Percentiles rank a stretch among this genome's conserved stretches.
These are phyloP conservation scores for Colletotrichum sojae DNA, from an alignment of 2,329 filamentous ascomycete genomes.

Conservation along the genomic window DNA sequence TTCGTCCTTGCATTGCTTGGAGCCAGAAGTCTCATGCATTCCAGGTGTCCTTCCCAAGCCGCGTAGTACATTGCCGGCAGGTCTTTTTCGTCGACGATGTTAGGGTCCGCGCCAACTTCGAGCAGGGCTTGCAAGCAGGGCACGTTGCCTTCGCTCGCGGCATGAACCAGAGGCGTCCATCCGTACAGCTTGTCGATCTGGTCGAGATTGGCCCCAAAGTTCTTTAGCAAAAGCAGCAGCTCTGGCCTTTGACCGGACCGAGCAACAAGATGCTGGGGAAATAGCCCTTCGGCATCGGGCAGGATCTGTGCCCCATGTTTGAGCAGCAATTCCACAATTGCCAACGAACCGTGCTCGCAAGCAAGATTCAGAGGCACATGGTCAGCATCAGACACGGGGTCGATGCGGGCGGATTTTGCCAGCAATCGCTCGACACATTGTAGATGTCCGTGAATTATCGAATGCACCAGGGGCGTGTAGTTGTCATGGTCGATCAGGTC, in stretches of 20 bases:
- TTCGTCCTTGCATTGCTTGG: conserved; percentile 65
- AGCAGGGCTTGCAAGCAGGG: conserved; percentile 87
- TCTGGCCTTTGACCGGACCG: conserved; percentile 87
- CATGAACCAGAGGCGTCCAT: conserved; percentile 97
- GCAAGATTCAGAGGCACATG: conserved; percentile 96
- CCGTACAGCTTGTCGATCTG: conserved; percentile 96
- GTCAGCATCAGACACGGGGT: conserved; percentile 87
- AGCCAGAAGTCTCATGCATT: conserved; percentile 91
- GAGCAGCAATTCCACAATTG: conserved; percentile 88
- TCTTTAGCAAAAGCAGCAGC: conserved; percentile 83
- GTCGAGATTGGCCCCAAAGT: conserved; percentile 90
- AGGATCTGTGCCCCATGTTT: conserved; percentile 85
- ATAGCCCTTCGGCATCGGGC: conserved; percentile 96
- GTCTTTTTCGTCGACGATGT: conserved; percentile 90
- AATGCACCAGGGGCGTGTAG: conserved; percentile 95
- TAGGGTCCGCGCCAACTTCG: conserved; percentile 82
- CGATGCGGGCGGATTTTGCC: conserved; percentile 83
- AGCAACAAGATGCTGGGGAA: conserved; percentile 96
- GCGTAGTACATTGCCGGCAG: conserved; percentile 98
- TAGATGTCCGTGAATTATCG: conserved; percentile 89
- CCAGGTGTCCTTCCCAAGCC: conserved; percentile 95
- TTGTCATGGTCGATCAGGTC: conserved; percentile 96
- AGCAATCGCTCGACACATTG: conserved; percentile 86
- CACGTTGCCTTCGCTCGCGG: conserved; percentile 95
- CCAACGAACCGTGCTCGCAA: conserved; percentile 90